A percentile compares a stretch with the other conserved stretches of the same genome.
Conservation (phyloP, 2,329 filamentous ascomycete species). For the Coniosporium tulheliwenetii region DNA sequence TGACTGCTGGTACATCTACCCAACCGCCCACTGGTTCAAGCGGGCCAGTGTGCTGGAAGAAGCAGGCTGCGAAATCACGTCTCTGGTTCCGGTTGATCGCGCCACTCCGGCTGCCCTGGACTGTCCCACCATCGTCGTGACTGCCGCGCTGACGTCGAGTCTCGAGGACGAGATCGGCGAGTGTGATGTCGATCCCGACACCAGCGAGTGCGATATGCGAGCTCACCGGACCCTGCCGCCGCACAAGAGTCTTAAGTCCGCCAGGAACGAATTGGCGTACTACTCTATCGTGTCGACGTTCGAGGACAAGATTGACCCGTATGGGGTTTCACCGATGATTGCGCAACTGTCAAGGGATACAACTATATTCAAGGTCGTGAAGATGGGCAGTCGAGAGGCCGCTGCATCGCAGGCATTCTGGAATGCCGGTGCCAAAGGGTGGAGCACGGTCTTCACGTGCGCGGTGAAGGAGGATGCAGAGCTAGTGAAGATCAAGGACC, state of each 20-base stretch:
- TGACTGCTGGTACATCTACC: background rate
- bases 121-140: background rate
- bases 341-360: background rate
- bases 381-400: background rate
- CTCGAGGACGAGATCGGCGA: background rate
- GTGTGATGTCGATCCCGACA: too few relatives aligned
- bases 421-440: background rate
- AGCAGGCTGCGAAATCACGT: too few relatives aligned
- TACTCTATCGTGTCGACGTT: background rate
- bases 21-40: background rate
- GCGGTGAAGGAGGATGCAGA: background rate
- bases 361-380: background rate
- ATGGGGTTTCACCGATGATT: too few relatives aligned
- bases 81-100: too few relatives aligned
- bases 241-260: background rate
- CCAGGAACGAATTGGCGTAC: background rate
- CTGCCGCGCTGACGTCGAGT: background rate
- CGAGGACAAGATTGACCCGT: background rate
- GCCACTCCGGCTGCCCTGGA: too few relatives aligned
- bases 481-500: too few relatives aligned
- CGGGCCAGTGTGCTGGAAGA: background rate
- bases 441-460: constrained; percentile 1
- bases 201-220: too few relatives aligned
- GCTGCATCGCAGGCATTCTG: constrained; percentile 1
- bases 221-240: too few relatives aligned